Base-by-base conservation (phyloP, 2,329 filamentous ascomycete species). In the Exserohilum rostratum region DNA sequence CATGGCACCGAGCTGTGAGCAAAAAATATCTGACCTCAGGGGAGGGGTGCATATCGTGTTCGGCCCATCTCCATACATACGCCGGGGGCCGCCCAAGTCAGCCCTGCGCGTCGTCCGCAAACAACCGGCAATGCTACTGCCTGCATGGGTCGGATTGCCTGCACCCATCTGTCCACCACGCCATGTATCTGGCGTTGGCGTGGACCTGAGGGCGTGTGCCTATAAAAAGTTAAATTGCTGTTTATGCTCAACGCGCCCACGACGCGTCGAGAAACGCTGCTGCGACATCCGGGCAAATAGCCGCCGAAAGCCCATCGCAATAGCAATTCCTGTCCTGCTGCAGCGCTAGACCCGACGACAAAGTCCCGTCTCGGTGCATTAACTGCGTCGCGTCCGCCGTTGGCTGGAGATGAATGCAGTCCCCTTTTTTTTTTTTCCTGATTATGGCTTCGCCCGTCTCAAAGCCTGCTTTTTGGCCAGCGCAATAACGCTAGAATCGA, bases 311-410 rank as follows among this genome's bases (percentile, higher is more conserved):
- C 31, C 46, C 22, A 27, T 38, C 29, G 59, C 51, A 45, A 57
- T 55, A 29, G 50, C 54, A 44, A 47, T 51, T 52, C 56, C 42
- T 27, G 37, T 29, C 27, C 55, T 57, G 61, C 58, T 38, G 58
- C 59, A 44, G 50, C 58, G 43, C 58, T 50, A 43, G 90, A 43
- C 48, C 20, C 42, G 46, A 58, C 48, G 27, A 47, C 22, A 22
- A 57, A 27, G 44, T 30, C 25, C 29, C 39, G 33, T 54, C 44
- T 65, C 64, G 60, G 60, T 58, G 53, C 61, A 55, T 59, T 61
- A 59, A 54, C 58, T 52, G 46, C 49, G 45, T 57, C 49, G 50
- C 44, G 46, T 55, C 47, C 54, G 53, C 52, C 48, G 56, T 59
- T 56, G 63, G 57, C 56, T 58, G 54, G n/a, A n/a, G n/a, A 54